phyloP scores from a whole-genome alignment of 805 yeast genomes.

The Candida coleopterorum region DNA sequence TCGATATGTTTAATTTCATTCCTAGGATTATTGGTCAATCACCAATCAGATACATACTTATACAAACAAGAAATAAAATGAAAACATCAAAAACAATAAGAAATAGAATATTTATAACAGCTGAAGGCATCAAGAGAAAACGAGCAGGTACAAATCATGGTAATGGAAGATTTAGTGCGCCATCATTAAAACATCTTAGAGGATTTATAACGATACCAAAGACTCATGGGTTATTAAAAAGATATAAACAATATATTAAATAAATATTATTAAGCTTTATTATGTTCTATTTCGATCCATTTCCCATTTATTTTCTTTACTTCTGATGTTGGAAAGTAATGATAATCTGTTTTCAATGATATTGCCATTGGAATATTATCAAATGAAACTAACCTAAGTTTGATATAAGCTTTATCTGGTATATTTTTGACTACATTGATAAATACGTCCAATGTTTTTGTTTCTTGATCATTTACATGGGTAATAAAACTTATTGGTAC shows the following conservation, averaged over 20 bases:
- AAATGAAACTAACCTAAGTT: conserved; percentile 74
- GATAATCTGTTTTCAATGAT: conserved; percentile 81
- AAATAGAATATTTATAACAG: conserved; percentile 78
- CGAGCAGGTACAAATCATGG: conserved; percentile 90
- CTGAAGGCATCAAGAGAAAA: conserved; percentile 50
- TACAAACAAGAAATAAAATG: conserved; percentile 45
- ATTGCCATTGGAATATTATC: conserved; percentile 86
- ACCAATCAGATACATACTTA: conserved; percentile 19
- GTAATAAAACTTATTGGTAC: conserved; percentile 81
- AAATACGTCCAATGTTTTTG: conserved; percentile 67
- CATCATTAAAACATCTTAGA: conserved; percentile 53
- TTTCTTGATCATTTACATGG: conserved; percentile 75
- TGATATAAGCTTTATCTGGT: conserved; percentile 76
- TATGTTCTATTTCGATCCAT: conserved; percentile 47
- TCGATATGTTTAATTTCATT: conserved; percentile 8
- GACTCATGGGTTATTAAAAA: conserved; percentile 54
- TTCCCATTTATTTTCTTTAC: conserved; percentile 44
- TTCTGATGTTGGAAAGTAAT: conserved; percentile 76
- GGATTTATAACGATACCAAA: conserved; percentile 51
- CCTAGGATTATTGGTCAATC: conserved; percentile 10
- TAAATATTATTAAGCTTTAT: conserved; percentile 13
- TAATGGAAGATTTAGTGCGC: conserved; percentile 78
- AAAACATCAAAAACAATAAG: conserved; percentile 86
- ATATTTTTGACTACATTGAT: conserved; percentile 60
- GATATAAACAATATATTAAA: conserved; percentile 13